These are phyloP conservation scores for Apiospora arundinis DNA, from an alignment of 2,329 filamentous ascomycete species.

Conservation along the genomic window DNA sequence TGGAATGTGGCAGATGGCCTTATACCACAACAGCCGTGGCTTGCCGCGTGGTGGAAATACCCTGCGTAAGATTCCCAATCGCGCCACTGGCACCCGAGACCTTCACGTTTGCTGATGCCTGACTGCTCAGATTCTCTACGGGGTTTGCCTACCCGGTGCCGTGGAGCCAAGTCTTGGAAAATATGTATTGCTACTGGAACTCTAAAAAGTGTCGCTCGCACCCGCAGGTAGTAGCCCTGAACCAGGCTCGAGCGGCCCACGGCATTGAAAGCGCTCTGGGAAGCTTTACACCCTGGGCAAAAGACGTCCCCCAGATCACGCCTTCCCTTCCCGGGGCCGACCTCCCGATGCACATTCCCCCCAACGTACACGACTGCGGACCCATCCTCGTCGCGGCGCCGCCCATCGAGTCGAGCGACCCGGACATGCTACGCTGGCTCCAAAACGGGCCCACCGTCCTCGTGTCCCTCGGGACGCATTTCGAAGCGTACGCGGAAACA, in stretches of 20 bases:
- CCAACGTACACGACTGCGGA: constrained; percentile 9
- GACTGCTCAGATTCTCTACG: constrained; percentile 10
- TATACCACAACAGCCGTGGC: constrained; percentile 4
- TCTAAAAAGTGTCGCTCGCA: constrained; percentile 7
- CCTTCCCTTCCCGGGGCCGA: constrained; percentile 2
- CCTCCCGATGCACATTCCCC: not conserved
- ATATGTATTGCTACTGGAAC: constrained; percentile 6
- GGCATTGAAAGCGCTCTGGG: constrained; percentile 8
- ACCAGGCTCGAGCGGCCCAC: not conserved
- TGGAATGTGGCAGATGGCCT: constrained; percentile 11
- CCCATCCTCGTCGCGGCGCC: constrained; percentile 17
- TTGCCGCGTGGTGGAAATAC: constrained; percentile 14
- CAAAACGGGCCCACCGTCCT: constrained; percentile 1
- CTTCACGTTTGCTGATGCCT: too few species aligned
- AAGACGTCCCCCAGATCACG: constrained; percentile 7
- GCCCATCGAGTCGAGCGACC: constrained; percentile 16
- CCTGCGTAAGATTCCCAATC: constrained; percentile 9
- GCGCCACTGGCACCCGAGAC: too few species aligned
- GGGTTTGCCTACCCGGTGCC: constrained; percentile 11
- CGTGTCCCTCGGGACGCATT: constrained; percentile 16
- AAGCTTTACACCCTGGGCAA: constrained; percentile 5
- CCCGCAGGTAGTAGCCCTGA: constrained; percentile 3
- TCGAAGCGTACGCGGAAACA: constrained; percentile 9
- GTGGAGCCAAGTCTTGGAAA: constrained; percentile 4
- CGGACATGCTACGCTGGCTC: constrained; percentile 7